Base-by-base conservation (phyloP, 2,329 filamentous ascomycete species). In the Xylariales sp. region DNA sequence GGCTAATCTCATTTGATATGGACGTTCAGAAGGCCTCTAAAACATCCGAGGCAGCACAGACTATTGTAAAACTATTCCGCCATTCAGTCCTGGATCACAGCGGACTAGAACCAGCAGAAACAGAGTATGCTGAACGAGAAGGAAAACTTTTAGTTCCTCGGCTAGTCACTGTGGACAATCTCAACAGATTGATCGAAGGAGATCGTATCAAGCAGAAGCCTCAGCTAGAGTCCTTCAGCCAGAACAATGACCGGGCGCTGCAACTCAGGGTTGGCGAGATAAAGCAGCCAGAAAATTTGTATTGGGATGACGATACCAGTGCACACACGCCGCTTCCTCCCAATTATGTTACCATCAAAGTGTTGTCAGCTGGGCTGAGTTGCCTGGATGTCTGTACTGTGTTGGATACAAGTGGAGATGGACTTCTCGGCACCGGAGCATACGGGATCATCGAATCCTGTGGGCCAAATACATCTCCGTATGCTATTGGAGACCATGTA, bases 131-230 rank as follows among this genome's bases (percentile, higher is more conserved):
- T 2, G 63, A 66, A 38, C 49, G 58, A 5, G 42, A 51, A 2
- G 60, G 61, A 3, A 50, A 50, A 18, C 38, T 74, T 4, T 65
- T 56, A 40, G 60, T 74, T 4, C 70, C 73, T 5, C 64, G 73
- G 4, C 54, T 76, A 3, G 48, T 56, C 29, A 63, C 66, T 0
- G 42, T 73, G 2, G 24, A 41, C 2, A 23, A 44, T 1, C 47
- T 76, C 19, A 76, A 76, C 43, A 49, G 49, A 5, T 41, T 69
- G n/a, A 63, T 76, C 2, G 70, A 74, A 44, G 49, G 54, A 12
- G 45, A 46, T 12, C 33, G 38, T 15, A 34, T 27, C n/a, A 14
- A 29, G 17, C 18, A 38, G 2, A 33, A 44, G 16, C 45, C 47
- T 19, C 19, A 24, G 18, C 27, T 40, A 15, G 28, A 42, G 38